These are phyloP conservation scores for Talaromyces wortmannii DNA, from an alignment of 495 filamentous ascomycete species.

Conservation along the genomic window DNA sequence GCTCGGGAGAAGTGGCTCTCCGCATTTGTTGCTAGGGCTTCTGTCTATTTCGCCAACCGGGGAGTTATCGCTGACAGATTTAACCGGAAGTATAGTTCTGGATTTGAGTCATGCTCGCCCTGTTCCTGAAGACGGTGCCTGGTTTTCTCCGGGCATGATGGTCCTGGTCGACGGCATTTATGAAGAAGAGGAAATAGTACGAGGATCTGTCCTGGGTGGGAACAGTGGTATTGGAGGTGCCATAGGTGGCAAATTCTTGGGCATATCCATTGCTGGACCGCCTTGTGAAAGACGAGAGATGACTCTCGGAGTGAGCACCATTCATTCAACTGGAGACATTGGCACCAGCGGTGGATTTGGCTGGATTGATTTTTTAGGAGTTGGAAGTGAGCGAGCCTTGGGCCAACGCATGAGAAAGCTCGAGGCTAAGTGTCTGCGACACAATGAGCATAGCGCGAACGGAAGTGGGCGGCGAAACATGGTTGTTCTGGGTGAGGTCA, in stretches of 20 bases:
- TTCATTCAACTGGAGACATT: conserved; percentile 41
- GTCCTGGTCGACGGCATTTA: conserved; percentile 90
- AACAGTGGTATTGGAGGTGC: conserved; percentile 78
- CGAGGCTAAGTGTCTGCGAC: conserved; percentile 37
- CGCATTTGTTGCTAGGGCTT: conserved; percentile 82
- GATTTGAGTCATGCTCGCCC: conserved; percentile 75
- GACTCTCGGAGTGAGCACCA: conserved; percentile 64
- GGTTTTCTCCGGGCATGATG: conserved; percentile 92
- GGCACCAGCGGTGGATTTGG: conserved; percentile 75
- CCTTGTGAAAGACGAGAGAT: conserved; percentile 78
- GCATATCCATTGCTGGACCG: conserved; percentile 81
- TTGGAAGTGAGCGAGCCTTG: conserved; percentile 81
- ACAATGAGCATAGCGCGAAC: conserved; percentile 17
- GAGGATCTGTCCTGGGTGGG: conserved; percentile 60
- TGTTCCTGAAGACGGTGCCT: conserved; percentile 76
- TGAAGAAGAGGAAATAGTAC: conserved; percentile 75
- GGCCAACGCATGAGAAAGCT: conserved; percentile 77
- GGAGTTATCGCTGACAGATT: conserved; percentile 70
- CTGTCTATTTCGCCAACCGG: conserved; percentile 79
- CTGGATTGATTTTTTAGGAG: conserved; percentile 92
- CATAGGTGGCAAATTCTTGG: conserved; percentile 84
- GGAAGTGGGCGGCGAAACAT: conserved; percentile 42
- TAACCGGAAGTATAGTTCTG: conserved; percentile 79
- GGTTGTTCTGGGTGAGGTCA: conserved; percentile 71
- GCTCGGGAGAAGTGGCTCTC: conserved; percentile 77